These are phyloP conservation scores for Aspergillus unguis DNA, from an alignment of 2,329 filamentous ascomycete species.

Conservation along the genomic window DNA sequence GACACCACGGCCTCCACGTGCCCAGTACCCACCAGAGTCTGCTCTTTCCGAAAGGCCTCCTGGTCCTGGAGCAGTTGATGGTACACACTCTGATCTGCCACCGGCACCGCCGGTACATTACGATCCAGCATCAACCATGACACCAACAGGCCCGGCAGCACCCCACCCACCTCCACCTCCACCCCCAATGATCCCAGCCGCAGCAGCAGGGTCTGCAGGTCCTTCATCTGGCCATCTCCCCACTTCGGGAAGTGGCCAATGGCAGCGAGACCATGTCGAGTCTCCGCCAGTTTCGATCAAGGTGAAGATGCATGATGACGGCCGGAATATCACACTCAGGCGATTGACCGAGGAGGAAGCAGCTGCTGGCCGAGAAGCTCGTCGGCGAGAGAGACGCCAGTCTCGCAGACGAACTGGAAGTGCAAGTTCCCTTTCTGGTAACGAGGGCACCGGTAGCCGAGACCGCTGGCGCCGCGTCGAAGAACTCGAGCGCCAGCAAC, in stretches of 20 bases:
- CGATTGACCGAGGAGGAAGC: slow-evolving; percentile 62
- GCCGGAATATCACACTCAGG: slow-evolving; percentile 60
- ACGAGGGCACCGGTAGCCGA: slow-evolving; percentile 35
- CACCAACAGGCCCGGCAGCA: slow-evolving; percentile 16
- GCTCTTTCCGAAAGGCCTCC: slow-evolving; percentile 30
- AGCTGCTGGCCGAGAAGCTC: slow-evolving; percentile 56
- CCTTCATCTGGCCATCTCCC: slow-evolving; percentile 31
- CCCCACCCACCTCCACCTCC: slow-evolving; percentile 21
- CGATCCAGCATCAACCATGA: slow-evolving; percentile 32
- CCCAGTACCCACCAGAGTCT: slow-evolving; percentile 33
- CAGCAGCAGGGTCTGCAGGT: slow-evolving; percentile 30
- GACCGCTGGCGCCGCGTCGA: slow-evolving; percentile 51
- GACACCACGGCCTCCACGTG: slow-evolving; percentile 27
- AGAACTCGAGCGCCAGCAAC: slow-evolving; percentile 47
- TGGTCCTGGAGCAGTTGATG: slow-evolving; percentile 30
- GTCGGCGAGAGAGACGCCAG: slow-evolving; percentile 44
- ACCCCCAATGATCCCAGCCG: slow-evolving; percentile 27
- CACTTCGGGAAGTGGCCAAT: slow-evolving; percentile 27
- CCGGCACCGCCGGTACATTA: slow-evolving; percentile 41
- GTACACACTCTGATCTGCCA: slow-evolving; percentile 34
- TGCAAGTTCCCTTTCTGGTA: slow-evolving; percentile 41
- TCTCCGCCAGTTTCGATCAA: slow-evolving; percentile 63
- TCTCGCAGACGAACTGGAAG: slow-evolving; percentile 42
- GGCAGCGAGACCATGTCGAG: slow-evolving; percentile 43
- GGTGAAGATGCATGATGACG: slow-evolving; percentile 63